Percentiles rank a stretch among this genome's conserved stretches.
Conservation (phyloP, 768 basidiomycete genomes). For the Mrakia blollopis region DNA sequence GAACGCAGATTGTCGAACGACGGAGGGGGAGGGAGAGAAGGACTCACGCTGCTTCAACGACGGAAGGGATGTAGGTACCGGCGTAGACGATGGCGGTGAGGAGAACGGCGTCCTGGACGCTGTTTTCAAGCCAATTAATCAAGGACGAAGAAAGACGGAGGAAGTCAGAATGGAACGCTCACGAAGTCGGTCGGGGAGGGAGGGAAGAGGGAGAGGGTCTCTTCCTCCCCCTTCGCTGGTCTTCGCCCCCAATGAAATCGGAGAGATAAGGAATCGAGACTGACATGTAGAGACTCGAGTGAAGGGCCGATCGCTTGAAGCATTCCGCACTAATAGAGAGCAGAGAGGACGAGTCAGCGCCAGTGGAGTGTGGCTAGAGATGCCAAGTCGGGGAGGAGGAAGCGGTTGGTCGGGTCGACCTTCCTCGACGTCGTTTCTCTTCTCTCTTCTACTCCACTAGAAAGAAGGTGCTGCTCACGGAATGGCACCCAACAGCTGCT, state of each 20-base stretch:
- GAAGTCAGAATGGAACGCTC: too few species aligned
- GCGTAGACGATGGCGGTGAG: constrained; percentile 65
- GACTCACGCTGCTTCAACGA: constrained; percentile 46
- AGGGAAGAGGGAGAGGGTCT: background rate
- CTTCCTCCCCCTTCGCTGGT: background rate
- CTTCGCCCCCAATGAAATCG: background rate
- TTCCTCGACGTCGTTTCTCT: background rate
- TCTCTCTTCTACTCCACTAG: background rate
- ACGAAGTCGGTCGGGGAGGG: background rate
- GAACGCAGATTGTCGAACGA: background rate
- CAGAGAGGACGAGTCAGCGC: background rate
- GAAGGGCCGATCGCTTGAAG: constrained; percentile 79
- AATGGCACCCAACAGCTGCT: constrained; percentile 62
- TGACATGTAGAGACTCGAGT: constrained; percentile 65
- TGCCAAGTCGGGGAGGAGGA: background rate
- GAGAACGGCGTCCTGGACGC: constrained; percentile 65
- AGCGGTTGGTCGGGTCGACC: too few species aligned
- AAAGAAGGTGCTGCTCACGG: constrained; percentile 51
- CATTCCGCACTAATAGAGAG: constrained; percentile 58
- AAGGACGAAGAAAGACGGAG: background rate
- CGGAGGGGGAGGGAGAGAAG: background rate
- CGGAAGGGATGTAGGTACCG: constrained; percentile 59
- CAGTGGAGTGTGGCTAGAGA: background rate
- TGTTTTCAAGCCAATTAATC: background rate
- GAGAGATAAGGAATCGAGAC: background rate